Evolutionary conservation across 352 stramenopile species (phyloP), one percentile per base, ranked within the genome.

Genomic region (Phytophthora kernoviae): DNA sequence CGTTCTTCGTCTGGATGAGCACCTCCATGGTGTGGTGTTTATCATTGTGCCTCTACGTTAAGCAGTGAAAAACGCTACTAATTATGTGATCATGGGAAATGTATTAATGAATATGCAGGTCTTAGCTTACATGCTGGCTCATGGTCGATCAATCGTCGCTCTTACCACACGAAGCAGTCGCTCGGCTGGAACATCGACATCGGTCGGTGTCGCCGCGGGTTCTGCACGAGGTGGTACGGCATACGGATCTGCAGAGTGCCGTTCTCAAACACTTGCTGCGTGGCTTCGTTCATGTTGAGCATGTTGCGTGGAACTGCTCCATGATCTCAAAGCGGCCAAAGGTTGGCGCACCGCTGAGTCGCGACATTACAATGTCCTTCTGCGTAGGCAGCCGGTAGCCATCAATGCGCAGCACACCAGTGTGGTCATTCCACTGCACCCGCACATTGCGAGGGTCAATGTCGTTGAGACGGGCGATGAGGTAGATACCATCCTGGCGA

Each of bases 321-420:
- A 45, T 50, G 51, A 91, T 88, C 42, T 88, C 76, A 21, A 91
- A 91, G 54, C 79, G 81, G 24, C 81, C 79, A 36, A 87, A 89
- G 2, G 77, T 87, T 18, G 81, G 77, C 4, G 68, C 43, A 14
- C 77, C 79, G 21, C 68, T 88, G 24, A 87, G 77, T 7, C 66
- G 65, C 4, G 81, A 81, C 54, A 89, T 61, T 24, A 79, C 48
- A 7, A 88, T 44, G 41, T 89, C 81, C 54, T 83, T 87, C 41
- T 81, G 70, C 0, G 70, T 88, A 7, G 79, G 81, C 20, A 80
- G 48, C 54, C 84, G 76, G 64, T 80, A 68, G 50, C 79, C 79
- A 20, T 60, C 70, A 42, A 91, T 58, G 11, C 70, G 69, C 10
- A 90, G 54, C 26, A 77, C 54, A 7, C 77, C 73, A 12, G 47